These are phyloP conservation scores for Colletotrichum destructivum DNA, from an alignment of 2,329 filamentous ascomycete species.

Conservation along the genomic window DNA sequence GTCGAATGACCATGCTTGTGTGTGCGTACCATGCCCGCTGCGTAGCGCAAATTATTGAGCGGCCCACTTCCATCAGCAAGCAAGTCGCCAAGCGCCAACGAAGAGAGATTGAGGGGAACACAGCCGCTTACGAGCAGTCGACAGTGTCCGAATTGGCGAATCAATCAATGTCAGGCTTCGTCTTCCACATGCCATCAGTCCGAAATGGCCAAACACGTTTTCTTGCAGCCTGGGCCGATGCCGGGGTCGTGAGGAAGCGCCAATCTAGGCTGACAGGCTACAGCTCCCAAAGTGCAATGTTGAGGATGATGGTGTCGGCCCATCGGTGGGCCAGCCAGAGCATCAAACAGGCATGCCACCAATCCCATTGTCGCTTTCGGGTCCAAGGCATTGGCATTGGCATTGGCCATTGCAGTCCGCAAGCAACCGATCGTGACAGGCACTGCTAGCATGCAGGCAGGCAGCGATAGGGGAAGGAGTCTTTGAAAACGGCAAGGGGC, in stretches of 20 bases:
- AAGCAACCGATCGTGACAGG: not conserved
- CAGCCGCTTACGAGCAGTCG: conserved; percentile 1
- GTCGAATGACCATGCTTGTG: conserved; percentile 17
- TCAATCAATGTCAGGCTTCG: not conserved
- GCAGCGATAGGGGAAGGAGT: not conserved
- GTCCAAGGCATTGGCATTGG: not conserved
- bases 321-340: not conserved
- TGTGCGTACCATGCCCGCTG: not conserved
- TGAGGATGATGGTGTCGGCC: not conserved
- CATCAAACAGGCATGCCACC: not conserved
- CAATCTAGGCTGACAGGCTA: not conserved
- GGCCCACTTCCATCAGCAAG: conserved; percentile 13
- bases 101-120: not conserved
- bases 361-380: not conserved
- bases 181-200: not conserved
- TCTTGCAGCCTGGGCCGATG: not conserved
- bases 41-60: conserved; percentile 15
- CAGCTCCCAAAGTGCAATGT: not conserved
- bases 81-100: conserved; percentile 4
- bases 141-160: conserved; percentile 18
- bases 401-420: not conserved
- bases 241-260: not conserved
- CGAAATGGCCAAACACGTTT: not conserved
- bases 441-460: not conserved
- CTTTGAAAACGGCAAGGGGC: not conserved